phyloP scores from a whole-genome alignment of 805 yeast species.

The Kazachstania viticola region DNA sequence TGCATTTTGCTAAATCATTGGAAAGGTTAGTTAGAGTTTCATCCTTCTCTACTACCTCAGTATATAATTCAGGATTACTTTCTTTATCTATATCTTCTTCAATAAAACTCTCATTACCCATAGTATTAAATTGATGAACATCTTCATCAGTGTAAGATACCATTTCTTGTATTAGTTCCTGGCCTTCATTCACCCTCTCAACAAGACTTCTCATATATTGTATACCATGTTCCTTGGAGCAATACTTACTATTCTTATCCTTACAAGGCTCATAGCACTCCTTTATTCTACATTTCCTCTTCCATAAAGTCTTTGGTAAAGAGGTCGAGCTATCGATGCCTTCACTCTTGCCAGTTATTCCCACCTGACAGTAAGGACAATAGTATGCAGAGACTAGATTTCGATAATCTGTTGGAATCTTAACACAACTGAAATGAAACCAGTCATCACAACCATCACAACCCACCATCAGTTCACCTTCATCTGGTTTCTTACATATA shows the following conservation, averaged over 20 bases:
- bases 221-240: constrained; percentile 61
- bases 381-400: constrained; percentile 51
- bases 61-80: constrained; percentile 8
- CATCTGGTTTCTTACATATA: constrained; percentile 66
- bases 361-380: constrained; percentile 60
- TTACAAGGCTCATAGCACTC: constrained; percentile 34
- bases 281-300: constrained; percentile 56
- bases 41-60: constrained; percentile 11
- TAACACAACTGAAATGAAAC: constrained; percentile 79
- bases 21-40: constrained; percentile 9
- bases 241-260: constrained; percentile 47
- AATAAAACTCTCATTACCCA: constrained; percentile 15
- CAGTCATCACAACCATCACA: constrained; percentile 94
- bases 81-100: constrained; percentile 8
- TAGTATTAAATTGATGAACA: constrained; percentile 7
- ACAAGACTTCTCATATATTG: constrained; percentile 11
- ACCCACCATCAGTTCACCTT: constrained; percentile 79
- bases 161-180: constrained; percentile 9
- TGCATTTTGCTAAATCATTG: constrained; percentile 5
- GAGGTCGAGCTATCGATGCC: constrained; percentile 2
- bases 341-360: constrained; percentile 25
- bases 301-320: constrained; percentile 52
- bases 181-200: constrained; percentile 2
- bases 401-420: constrained; percentile 38
- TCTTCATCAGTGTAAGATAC: constrained; percentile 3